Evolutionary conservation across 2,329 filamentous ascomycete genomes (phyloP).

Genomic region (Penicillium sp.): DNA sequence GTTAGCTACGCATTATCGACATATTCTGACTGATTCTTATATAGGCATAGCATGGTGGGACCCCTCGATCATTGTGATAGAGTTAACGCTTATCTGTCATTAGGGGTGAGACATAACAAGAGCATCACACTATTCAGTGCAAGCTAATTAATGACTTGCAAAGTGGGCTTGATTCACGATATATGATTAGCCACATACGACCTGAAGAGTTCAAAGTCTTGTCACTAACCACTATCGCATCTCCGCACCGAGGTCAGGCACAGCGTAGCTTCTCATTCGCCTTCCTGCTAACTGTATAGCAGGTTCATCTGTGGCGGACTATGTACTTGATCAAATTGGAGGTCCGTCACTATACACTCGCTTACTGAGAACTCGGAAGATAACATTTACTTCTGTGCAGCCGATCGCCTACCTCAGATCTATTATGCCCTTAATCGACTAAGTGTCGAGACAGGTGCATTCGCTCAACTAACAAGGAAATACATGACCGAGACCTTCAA

Average conservation of each 20-base stretch:
- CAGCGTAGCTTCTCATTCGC: not conserved
- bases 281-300: slow-evolving; percentile 9
- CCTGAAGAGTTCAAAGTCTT: slow-evolving; percentile 71
- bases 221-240: slow-evolving; percentile 61
- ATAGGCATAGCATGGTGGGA: slow-evolving; percentile 49
- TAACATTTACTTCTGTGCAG: slow-evolving; percentile 34
- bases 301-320: slow-evolving; percentile 61
- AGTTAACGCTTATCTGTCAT: slow-evolving; percentile 9
- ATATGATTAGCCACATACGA: slow-evolving; percentile 60
- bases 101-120: slow-evolving; percentile 31
- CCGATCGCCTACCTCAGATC: slow-evolving; percentile 51
- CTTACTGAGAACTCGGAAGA: not conserved
- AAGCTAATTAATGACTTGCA: slow-evolving; percentile 13
- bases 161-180: slow-evolving; percentile 61
- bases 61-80: not conserved
- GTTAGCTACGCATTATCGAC: not conserved
- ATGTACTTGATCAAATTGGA: slow-evolving; percentile 57
- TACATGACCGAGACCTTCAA: slow-evolving; percentile 61
- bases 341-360: slow-evolving; percentile 33
- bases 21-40: not conserved
- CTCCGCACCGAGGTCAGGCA: slow-evolving; percentile 53
- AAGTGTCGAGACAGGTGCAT: slow-evolving; percentile 57
- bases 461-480: slow-evolving; percentile 57
- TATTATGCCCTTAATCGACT: slow-evolving; percentile 56
- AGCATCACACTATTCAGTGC: slow-evolving; percentile 5